Evolutionary conservation across 2,329 filamentous ascomycete species (phyloP), one percentile per base, ranked within the genome.

Genomic region (Colletotrichum sansevieriae): DNA sequence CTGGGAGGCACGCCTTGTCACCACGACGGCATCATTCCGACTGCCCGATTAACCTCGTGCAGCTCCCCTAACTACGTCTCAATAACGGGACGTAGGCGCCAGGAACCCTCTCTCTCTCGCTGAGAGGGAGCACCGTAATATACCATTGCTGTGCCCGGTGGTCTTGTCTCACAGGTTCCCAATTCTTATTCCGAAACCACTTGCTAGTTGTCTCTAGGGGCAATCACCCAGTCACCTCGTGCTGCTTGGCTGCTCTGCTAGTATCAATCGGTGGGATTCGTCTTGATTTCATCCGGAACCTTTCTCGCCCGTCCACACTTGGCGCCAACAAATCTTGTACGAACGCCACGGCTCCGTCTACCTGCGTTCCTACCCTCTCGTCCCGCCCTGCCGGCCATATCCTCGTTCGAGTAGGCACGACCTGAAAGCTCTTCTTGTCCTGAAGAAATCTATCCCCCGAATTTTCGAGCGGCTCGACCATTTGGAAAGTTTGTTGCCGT

Each of bases 121-220:
- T 18, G 41, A 39, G 54, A 51, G 20, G 43, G 54, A 43, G 62
- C 25, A 37, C 62, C 47, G 44, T 60, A 55, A 65, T 68, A 68
- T 65, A 68, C 65, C 37, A 55, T 51, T 9, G 25, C 59, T 9
- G 20, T 41, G 51, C 61, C 65, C 41, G 61, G 54, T n/a, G 15
- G 54, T 49, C 46, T 37, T 68, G 65, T 68, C 65, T 65, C 65
- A 68, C 25, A 68, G 33, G 33, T 41, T 37, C 37, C 62, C 47
- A 60, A 29, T 68, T 56, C 62, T 65, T 65, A 58, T 60, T 59
- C 61, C 47, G n/a, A 47, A 55, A 49, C 63, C 35, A 46, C 62
- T 55, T 62, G 55, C 65, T 68, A 68, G 65, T 25, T 65, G 65
- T 68, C 55, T 65, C 62, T 65, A 68, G 55, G 62, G 62, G 55